phyloP scores from a whole-genome alignment of 129 eudicot species.

The Artemisia annua region DNA sequence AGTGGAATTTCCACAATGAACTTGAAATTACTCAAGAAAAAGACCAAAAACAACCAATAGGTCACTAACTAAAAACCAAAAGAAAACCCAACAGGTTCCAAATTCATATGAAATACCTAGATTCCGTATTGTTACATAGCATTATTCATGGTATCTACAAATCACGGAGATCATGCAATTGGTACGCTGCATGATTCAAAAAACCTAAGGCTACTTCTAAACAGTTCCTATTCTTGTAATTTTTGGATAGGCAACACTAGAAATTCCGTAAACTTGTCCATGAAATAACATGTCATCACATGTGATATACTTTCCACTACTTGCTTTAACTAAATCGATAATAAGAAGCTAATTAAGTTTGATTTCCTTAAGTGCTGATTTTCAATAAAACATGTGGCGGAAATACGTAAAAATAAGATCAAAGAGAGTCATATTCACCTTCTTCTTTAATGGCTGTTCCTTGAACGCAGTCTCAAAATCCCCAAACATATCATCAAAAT shows the following conservation, averaged over 20 bases:
- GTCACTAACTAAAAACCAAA: too few species aligned
- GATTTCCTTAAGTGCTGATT: background rate
- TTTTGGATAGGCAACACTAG: background rate
- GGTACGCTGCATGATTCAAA: background rate
- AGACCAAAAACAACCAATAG: too few species aligned
- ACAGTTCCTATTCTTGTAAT: background rate
- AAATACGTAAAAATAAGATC: background rate
- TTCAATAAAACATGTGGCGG: background rate
- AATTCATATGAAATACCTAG: background rate
- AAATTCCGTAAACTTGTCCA: background rate
- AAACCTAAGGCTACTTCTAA: background rate
- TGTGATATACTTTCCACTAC: slow-evolving; percentile 6
- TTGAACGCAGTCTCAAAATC: slow-evolving; percentile 61
- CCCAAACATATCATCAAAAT: slow-evolving; percentile 68
- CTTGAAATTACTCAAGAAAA: too few species aligned
- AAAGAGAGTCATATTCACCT: slow-evolving; percentile 34
- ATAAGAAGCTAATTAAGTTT: background rate
- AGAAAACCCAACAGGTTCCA: too few species aligned
- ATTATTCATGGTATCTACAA: slow-evolving; percentile 1
- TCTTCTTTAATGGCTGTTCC: slow-evolving; percentile 31
- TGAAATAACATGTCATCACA: background rate
- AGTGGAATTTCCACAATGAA: too few species aligned
- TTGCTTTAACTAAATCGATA: background rate
- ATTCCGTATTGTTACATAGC: background rate
- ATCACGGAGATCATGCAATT: background rate